Evolutionary conservation across 306 rosid species (phyloP).

Genomic region (Albizia julibrissin): DNA sequence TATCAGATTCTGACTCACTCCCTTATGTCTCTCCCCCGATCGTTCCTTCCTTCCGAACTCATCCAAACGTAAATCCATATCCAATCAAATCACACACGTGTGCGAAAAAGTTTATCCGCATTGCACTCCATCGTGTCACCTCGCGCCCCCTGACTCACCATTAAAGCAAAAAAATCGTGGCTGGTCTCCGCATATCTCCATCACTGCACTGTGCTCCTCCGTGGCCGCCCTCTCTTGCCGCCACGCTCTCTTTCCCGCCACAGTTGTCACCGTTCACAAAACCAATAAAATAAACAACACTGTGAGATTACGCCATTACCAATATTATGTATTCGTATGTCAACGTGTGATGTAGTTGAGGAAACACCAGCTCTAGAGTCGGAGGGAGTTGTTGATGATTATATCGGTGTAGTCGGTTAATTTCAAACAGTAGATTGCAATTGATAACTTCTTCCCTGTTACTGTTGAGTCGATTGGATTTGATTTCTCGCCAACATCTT

Average conservation of each 20-base stretch:
- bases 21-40: too few species aligned
- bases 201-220: neutral
- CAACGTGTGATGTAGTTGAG: neutral
- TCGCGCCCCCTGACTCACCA: too few species aligned
- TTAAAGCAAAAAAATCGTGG: neutral
- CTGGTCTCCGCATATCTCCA: neutral
- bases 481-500: neutral
- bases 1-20: too few species aligned
- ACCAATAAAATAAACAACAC: neutral
- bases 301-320: neutral
- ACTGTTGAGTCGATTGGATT: neutral
- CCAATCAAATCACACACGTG: too few species aligned
- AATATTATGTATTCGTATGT: neutral
- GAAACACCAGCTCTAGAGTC: neutral
- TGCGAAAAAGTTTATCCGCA: too few species aligned
- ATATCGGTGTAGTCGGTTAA: slow-evolving; percentile 23
- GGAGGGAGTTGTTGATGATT: neutral
- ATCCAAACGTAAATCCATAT: too few species aligned
- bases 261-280: neutral
- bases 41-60: too few species aligned
- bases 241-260: slow-evolving; percentile 8
- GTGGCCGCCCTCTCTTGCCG: neutral
- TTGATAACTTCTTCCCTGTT: neutral
- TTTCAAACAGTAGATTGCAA: slow-evolving; percentile 7
- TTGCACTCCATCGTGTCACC: too few species aligned